Base-by-base conservation (phyloP, 768 basidiomycete genomes). In the Paxillus ammoniavirescens region DNA sequence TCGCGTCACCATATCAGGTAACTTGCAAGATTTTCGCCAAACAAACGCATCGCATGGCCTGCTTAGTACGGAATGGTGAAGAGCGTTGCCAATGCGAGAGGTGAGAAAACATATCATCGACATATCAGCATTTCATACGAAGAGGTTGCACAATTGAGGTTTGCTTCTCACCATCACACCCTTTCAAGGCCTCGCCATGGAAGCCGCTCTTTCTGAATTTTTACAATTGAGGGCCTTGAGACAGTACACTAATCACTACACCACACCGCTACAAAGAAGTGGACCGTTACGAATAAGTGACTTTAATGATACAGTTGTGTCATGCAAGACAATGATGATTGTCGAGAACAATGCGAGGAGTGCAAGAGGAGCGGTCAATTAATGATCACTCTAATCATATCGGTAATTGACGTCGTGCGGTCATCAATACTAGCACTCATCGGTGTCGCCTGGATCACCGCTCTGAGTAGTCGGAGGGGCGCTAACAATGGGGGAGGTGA, bases 261-360 rank as follows among this genome's bases (percentile, higher is more conserved):
- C 26, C 8, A 4, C 28, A 52, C 38, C 35, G 50, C 26, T 52
- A 51, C 47, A 55, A 45, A 31, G 5, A 31, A 31, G 31, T 31
- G 7, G 31, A 5, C 31, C 31, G 31, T 10, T 31, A 31, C 31
- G 31, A 31, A 26, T 15, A 33, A 47, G 14, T n/a, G 50, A 30
- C n/a, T 47, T 47, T 58, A 51, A 48, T 14, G 9, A 50, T 67
- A 67, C 57, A 58, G 47, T 13, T 31, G 23, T 36, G 14, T 30
- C 30, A 26, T 42, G 23, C 40, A 38, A 53, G 26, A 50, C 55
- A 23, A 26, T 15, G 40, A 42, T 31, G n/a, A 23, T 49, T 23
- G 45, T 28, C 18, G 23, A 50, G 38, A 35, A 38, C 10, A 47
- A 23, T 33, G 31, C 36, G 18, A 26, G 23, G 23, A 26, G 3